Percentiles rank a stretch among this genome's conserved stretches.
phyloP scores from a whole-genome alignment of 352 stramenopile genomes.

The Plasmopara halstedii region DNA sequence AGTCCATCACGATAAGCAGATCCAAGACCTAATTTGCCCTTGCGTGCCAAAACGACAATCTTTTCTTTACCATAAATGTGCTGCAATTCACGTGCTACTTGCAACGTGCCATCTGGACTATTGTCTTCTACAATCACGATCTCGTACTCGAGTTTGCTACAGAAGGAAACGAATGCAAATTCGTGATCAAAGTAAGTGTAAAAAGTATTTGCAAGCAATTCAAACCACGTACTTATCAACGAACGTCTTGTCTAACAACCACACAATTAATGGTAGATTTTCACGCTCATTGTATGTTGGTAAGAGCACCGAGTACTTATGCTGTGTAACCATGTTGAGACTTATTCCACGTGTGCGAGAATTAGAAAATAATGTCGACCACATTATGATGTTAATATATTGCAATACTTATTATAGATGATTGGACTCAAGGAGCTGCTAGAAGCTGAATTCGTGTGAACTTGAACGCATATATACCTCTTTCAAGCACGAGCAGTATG shows the following conservation, averaged over 20 bases:
- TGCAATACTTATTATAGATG: too few relatives aligned
- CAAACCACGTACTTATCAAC: conserved; percentile 61
- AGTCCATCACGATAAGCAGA: conserved; percentile 96
- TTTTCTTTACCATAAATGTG: conserved; percentile 87
- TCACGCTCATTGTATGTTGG: conserved; percentile 98
- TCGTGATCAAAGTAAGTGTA: background rate
- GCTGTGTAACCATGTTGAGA: conserved; percentile 11
- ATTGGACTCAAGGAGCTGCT: too few relatives aligned
- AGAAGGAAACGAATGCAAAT: background rate
- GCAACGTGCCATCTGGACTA: conserved; percentile 93
- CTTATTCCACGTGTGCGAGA: background rate
- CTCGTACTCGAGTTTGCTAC: conserved; percentile 88
- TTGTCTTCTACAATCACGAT: conserved; percentile 98
- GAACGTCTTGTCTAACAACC: conserved; percentile 94
- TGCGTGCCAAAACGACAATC: conserved; percentile 90
- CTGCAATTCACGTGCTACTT: conserved; percentile 89
- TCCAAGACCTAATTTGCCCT: conserved; percentile 94
- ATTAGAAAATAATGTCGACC: background rate
- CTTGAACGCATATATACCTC: too few relatives aligned
- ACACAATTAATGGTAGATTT: conserved; percentile 97
- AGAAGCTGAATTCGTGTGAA: too few relatives aligned
- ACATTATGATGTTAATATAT: too few relatives aligned
- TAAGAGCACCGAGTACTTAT: conserved; percentile 94
- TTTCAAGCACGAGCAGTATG: too few relatives aligned
- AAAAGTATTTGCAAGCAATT: background rate